Evolutionary conservation across 371 early-diverging fungal species (phyloP), one percentile per base, ranked within the genome.

Genomic region (Conidiobolus incongruus): DNA sequence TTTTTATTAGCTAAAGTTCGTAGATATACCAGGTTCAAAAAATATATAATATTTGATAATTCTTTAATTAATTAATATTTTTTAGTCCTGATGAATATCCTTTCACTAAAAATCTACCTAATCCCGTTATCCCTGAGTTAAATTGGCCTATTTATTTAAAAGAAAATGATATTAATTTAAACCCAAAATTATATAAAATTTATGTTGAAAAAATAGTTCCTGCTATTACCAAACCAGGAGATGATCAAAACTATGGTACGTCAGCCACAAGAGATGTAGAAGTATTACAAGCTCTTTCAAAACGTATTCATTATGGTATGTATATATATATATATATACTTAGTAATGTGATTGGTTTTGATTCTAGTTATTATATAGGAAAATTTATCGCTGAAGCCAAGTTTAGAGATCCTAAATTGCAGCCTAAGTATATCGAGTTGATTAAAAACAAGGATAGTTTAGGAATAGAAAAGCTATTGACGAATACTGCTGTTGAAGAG

Each of bases 341-440:
- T 12, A 17, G 6, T 12, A 32, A 32, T 11, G 11, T 32, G n/a
- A 11, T 10, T 22, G 5, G 38, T 32, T 32, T 32, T 12, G 1
- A 35, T 21, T 47, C n/a, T 38, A 19, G 2, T 11, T 31, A 16
- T 37, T 26, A 37, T 31, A 21, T 48, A 81, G 81, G 88, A 43
- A 93, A 92, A 61, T 93, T 85, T 49, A 81, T 91, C 35, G 93
- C 93, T 20, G 96, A 95, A 54, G 77, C 89, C 22, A 93, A 93
- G 59, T 95, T 88, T 59, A 70, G 67, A 51, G 81, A 82, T 53
- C 81, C 84, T 4, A 40, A 47, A 23, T 38, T 62, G 16, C 81
- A 75, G 45, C 67, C 72, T 28, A 63, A 68, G 47, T 93, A 91
- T 52, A 77, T 81, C n/a, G 55, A 60, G n/a, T 56, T 83, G n/a